Evolutionary conservation across 352 stramenopile species (phyloP), one percentile per base, ranked within the genome.

Genomic region (Globisporangium radiosum): DNA sequence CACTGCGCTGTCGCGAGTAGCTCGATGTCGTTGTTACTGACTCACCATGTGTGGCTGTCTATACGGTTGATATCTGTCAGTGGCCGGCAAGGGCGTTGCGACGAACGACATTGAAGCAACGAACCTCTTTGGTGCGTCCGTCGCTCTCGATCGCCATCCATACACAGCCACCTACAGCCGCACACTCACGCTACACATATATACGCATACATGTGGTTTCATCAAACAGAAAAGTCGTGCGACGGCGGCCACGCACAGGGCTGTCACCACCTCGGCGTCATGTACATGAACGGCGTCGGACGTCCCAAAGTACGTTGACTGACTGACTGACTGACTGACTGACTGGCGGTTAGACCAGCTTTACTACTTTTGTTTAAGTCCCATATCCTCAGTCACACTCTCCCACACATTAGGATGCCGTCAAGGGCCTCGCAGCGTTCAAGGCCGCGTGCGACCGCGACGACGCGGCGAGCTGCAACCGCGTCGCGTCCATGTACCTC

Each of bases 201-300:
- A 19, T 19, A 8, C 15, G 5, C 39, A 49, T 25, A 17, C n/a
- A 11, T 8, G 9, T 37, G 13, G 6, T 56, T 33, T 56, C 25
- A 15, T n/a, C 17, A 48, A 52, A 40, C 60, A 95, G 85, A 90
- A 48, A 91, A 90, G 69, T 69, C 85, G 49, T 94, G 86, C 58
- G 62, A 78, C n/a, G 76, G 70, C 6, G 79, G 73, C 15, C 84
- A 94, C 47, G 78, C 76, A 36, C 79, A 88, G 60, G 85, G 75
- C 43, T 95, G 86, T 54, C 84, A 95, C 53, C 86, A 95, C 63
- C 70, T 92, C n/a, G 86, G 84, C 13, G 79, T 92, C 63, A 91
- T 95, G 81, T 77, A 74, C 57, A 75, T 71, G 40, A 82, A 91
- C 52, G 82, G 82, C 9, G 66, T 90, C 42, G 86, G 85, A 44